phyloP scores from a whole-genome alignment of 2,329 filamentous ascomycete genomes.

The Pochonia chlamydosporia region DNA sequence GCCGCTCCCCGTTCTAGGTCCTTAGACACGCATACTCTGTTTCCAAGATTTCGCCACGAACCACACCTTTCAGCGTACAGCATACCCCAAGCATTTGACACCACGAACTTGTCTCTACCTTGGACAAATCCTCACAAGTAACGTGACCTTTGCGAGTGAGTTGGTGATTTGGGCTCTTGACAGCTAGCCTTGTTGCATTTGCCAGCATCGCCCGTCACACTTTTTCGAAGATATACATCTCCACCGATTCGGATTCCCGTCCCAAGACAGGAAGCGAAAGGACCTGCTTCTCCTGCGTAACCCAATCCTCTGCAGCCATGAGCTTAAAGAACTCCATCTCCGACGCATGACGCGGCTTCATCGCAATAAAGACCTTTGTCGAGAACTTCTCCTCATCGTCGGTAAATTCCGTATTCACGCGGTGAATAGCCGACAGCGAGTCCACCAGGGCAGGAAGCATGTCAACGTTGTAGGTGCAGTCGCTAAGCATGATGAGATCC shows the following conservation, averaged over 20 bases:
- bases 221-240: slow-evolving; percentile 47
- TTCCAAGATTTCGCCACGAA: too few species aligned
- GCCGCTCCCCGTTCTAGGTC: too few species aligned
- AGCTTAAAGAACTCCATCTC: slow-evolving; percentile 44
- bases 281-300: slow-evolving; percentile 30
- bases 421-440: slow-evolving; percentile 45
- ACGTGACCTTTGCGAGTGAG: too few species aligned
- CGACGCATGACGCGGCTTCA: slow-evolving; percentile 50
- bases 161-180: too few species aligned
- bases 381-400: slow-evolving; percentile 13
- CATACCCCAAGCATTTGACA: too few species aligned
- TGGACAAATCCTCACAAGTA: too few species aligned
- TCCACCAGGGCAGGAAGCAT: slow-evolving; percentile 47
- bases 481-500: slow-evolving; percentile 51
- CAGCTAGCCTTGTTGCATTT: too few species aligned
- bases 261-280: slow-evolving; percentile 42
- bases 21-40: too few species aligned
- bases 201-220: slow-evolving; percentile 1
- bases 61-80: too few species aligned
- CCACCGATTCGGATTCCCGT: slow-evolving; percentile 37
- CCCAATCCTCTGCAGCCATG: slow-evolving; percentile 41
- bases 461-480: slow-evolving; percentile 58
- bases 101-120: too few species aligned
- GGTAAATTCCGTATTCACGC: slow-evolving; percentile 22
- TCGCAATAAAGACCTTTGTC: slow-evolving; percentile 46